A percentile compares a stretch with the other conserved stretches of the same genome.
phyloP scores from a whole-genome alignment of 164 flowering plant genomes.

The Dillenia turbinata region DNA sequence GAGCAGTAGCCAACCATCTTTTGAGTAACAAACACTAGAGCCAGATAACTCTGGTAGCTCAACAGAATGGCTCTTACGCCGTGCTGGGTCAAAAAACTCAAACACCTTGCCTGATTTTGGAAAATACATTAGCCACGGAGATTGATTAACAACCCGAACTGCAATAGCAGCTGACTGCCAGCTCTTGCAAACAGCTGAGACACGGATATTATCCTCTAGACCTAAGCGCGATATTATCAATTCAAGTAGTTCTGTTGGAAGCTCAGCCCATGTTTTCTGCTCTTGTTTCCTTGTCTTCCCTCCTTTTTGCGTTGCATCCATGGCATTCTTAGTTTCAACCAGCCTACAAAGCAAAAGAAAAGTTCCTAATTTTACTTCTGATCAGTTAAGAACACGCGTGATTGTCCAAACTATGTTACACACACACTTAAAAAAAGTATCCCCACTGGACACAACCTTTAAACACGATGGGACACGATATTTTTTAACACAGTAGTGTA shows the following conservation, averaged over 20 bases:
- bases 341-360: slow-evolving; percentile 21
- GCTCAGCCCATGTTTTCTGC: slow-evolving; percentile 33
- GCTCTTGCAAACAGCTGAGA: slow-evolving; percentile 51
- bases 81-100: slow-evolving; percentile 53
- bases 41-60: slow-evolving; percentile 46
- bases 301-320: not conserved
- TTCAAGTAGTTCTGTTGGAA: slow-evolving; percentile 50
- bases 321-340: slow-evolving; percentile 20
- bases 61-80: slow-evolving; percentile 29
- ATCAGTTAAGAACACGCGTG: too few species aligned
- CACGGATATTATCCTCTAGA: slow-evolving; percentile 38
- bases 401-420: too few species aligned
- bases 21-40: slow-evolving; percentile 44
- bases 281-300: slow-evolving; percentile 20
- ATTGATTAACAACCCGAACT: slow-evolving; percentile 31
- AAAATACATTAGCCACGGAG: slow-evolving; percentile 57
- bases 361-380: too few species aligned
- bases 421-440: too few species aligned
- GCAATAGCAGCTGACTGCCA: slow-evolving; percentile 43
- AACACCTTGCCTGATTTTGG: slow-evolving; percentile 37
- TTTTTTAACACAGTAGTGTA: too few species aligned
- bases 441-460: too few species aligned
- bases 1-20: slow-evolving; percentile 56
- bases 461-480: too few species aligned
- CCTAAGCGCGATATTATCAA: slow-evolving; percentile 29